phyloP scores from a whole-genome alignment of 441 rosid species.

The Euphorbia celastroides region DNA sequence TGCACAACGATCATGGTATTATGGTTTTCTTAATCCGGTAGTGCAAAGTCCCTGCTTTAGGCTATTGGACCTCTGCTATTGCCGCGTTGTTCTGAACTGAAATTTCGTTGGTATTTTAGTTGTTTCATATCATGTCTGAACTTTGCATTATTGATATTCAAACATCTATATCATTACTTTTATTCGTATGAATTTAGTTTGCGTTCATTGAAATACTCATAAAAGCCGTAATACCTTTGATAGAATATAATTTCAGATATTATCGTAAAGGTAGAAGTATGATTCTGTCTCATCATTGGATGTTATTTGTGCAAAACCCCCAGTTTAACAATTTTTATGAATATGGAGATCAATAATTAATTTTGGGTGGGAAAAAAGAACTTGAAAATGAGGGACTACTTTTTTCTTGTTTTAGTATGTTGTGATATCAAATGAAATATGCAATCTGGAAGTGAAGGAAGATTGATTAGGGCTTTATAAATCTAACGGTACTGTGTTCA shows the following conservation, averaged over 20 bases:
- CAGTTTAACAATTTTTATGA: neutral
- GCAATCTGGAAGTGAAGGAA: neutral
- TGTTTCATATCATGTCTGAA: too few relatives aligned
- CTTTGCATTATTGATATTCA: neutral
- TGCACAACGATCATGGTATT: neutral
- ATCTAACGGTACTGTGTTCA: neutral
- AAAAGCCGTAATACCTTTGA: neutral
- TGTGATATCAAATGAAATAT: neutral
- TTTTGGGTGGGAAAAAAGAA: neutral
- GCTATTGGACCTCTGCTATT: neutral
- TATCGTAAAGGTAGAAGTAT: neutral
- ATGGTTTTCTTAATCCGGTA: neutral
- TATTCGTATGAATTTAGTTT: neutral
- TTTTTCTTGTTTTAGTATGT: neutral
- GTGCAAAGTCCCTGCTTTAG: neutral
- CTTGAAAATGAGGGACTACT: neutral
- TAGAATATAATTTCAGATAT: too few relatives aligned
- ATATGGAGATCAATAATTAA: neutral
- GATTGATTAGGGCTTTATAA: too few relatives aligned
- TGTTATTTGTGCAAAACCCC: neutral
- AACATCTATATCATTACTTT: neutral
- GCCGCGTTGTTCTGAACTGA: neutral
- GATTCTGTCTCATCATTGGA: neutral
- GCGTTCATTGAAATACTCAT: too few relatives aligned
- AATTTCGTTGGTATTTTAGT: neutral